Percentiles rank a stretch among this genome's conserved stretches.
phyloP scores from a whole-genome alignment of 2,329 filamentous ascomycete genomes.

The Chaetomium strumarium region DNA sequence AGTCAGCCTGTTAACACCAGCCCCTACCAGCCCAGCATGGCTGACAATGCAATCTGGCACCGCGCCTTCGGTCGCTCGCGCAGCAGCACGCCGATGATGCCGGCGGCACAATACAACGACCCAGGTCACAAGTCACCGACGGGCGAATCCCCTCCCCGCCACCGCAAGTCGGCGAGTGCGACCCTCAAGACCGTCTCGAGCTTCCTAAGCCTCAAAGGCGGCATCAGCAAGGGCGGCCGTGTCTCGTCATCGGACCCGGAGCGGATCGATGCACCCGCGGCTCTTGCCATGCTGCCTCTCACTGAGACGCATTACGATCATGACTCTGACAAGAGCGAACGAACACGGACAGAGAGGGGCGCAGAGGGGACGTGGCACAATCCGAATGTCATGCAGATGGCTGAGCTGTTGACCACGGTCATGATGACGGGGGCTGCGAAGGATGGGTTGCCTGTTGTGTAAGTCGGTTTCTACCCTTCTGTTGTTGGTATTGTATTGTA shows the following conservation, averaged over 20 bases:
- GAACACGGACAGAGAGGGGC: not conserved
- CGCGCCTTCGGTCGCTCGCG: constrained; percentile 11
- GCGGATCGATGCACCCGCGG: not conserved
- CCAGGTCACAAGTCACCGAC: not conserved
- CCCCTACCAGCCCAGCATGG: not conserved
- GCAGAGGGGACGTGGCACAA: constrained; percentile 31
- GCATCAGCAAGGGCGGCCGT: not conserved
- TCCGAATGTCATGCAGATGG: constrained; percentile 40
- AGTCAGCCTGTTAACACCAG: not conserved
- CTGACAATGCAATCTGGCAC: constrained; percentile 12
- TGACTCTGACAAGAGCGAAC: not conserved
- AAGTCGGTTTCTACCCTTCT: not conserved
- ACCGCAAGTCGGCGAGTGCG: constrained; percentile 9
- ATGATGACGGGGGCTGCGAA: constrained; percentile 29
- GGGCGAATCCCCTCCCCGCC: constrained; percentile 1
- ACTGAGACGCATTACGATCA: not conserved
- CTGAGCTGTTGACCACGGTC: constrained; percentile 37
- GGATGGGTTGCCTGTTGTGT: constrained; percentile 12
- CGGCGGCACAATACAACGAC: not conserved
- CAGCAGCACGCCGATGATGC: not conserved
- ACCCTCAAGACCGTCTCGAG: constrained; percentile 8
- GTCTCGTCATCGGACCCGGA: not conserved
- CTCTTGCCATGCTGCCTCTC: constrained; percentile 8
- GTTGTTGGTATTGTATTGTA: not conserved
- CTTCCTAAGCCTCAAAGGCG: constrained; percentile 11